Evolutionary conservation across 108 stramenopile species (phyloP), one percentile per base, ranked within the genome.

Genomic region (Fragilariopsis cylindrus): DNA sequence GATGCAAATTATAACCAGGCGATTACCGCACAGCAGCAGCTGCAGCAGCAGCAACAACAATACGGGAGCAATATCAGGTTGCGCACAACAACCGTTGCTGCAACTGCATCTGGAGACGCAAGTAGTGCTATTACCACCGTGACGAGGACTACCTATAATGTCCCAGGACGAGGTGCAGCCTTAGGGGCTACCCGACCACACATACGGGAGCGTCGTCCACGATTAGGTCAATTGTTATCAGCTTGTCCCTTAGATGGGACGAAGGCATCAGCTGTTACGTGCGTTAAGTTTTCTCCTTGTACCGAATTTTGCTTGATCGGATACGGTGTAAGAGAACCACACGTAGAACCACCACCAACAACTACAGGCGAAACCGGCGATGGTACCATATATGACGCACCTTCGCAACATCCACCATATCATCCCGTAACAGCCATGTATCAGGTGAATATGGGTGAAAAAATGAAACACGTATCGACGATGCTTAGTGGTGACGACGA

Each of bases 281-380:
- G 96, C 53, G 94, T 97, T 56, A 97, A 97, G 70, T 90, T 96
- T 72, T 92, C 92, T 12, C 97, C 98, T 8, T 90, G 92, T 3
- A 89, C 92, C 47, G 89, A 94, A 49, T 94, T 90, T 83, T 96
- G 97, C 66, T 76, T 98, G 55, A 86, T 98, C 47, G 98, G 98
- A 54, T 96, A 94, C 60, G 92, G 97, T 50, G 91, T 93, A 11
- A 83, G 93, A 40, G 92, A 92, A 69, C 90, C 88, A 15, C 63
- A 84, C 9, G 76, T 83, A 4, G 58, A 60, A 60, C 30, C 30
- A 30, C 30, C 30, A 30, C 30, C 30, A 30, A 11, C 11, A 60
- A 30, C 19, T 12, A 7, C 16, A 11, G 58, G 21, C 19, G 56
- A 86, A 5, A 82, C 77, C 3, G 52, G 74, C 41, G 76, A 80